Percentiles rank a stretch among this genome's conserved stretches.
Evolutionary conservation across 106 monocot genomes (phyloP).

Genomic region (Phalaenopsis aphrodite): DNA sequence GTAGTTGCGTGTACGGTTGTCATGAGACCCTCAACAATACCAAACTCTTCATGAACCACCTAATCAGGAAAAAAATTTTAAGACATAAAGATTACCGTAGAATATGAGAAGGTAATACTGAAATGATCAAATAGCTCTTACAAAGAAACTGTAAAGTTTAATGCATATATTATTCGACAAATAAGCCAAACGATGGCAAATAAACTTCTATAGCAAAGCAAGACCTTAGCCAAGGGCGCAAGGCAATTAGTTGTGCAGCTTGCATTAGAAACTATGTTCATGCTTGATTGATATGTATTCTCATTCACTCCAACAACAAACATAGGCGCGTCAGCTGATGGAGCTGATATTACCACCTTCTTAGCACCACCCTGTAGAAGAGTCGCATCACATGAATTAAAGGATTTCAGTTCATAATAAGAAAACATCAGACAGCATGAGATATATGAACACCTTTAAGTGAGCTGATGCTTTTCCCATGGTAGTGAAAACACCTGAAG

Average conservation of each 20-base stretch:
- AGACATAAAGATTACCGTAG: background rate
- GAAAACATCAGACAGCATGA: background rate
- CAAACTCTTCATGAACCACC: conserved; percentile 99
- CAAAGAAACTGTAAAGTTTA: background rate
- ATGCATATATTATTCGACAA: background rate
- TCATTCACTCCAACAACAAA: conserved; percentile 99
- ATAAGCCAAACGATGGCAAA: too few species aligned
- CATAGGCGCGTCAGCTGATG: conserved; percentile 98
- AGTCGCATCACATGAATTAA: background rate
- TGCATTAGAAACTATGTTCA: conserved; percentile 96
- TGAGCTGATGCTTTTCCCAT: conserved; percentile 83
- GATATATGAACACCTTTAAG: conserved; percentile 55
- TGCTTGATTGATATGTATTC: conserved; percentile 52
- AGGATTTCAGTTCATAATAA: background rate
- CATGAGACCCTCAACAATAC: conserved; percentile 94
- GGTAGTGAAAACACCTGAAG: conserved; percentile 96
- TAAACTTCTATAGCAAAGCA: background rate
- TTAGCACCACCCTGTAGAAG: conserved; percentile 81
- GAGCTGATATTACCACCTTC: conserved; percentile 97
- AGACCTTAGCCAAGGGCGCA: conserved; percentile 91
- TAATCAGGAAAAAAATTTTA: conserved; percentile 8
- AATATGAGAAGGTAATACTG: background rate
- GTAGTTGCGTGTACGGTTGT: conserved; percentile 98
- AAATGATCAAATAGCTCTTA: background rate
- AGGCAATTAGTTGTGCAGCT: conserved; percentile 99